A percentile compares a stretch with the other conserved stretches of the same genome.
These are phyloP conservation scores for Tricholoma matsutake DNA, from an alignment of 768 basidiomycete genomes.

Conservation along the genomic window DNA sequence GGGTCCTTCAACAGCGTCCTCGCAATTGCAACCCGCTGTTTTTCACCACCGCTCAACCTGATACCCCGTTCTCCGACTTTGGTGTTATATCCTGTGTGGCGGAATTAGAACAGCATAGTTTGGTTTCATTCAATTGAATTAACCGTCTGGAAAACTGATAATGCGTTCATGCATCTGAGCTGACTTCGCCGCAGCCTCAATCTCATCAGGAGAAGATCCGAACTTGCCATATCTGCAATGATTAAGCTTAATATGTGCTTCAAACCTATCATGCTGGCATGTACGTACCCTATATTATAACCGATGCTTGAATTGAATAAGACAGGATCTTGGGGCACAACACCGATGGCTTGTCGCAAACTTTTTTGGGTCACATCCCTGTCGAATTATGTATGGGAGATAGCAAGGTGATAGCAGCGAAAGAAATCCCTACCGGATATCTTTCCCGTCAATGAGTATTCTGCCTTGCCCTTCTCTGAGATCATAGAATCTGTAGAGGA, in stretches of 20 bases:
- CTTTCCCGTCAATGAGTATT: constrained; percentile 82
- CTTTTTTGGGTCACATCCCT: constrained; percentile 82
- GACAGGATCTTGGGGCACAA: constrained; percentile 84
- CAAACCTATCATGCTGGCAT: not conserved
- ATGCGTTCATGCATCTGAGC: constrained; percentile 90
- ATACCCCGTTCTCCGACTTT: constrained; percentile 90
- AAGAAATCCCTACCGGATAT: constrained; percentile 50
- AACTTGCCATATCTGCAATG: constrained; percentile 69
- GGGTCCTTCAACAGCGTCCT: constrained; percentile 85
- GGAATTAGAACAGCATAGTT: not conserved
- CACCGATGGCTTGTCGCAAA: constrained; percentile 78
- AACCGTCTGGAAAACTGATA: constrained; percentile 74
- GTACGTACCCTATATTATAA: constrained; percentile 67
- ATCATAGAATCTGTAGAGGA: constrained; percentile 93
- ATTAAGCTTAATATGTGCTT: not conserved
- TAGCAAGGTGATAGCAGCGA: not conserved
- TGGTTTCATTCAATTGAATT: not conserved
- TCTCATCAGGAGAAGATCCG: constrained; percentile 65
- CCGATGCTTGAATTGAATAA: constrained; percentile 69
- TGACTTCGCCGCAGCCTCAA: constrained; percentile 73
- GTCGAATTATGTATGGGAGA: not conserved
- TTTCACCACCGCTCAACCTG: constrained; percentile 83
- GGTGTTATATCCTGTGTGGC: constrained; percentile 64
- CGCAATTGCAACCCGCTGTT: constrained; percentile 86
- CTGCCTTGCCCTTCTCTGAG: constrained; percentile 73